Evolutionary conservation across 2,329 filamentous ascomycete genomes (phyloP), one percentile per base, ranked within the genome.

Genomic region (Colletotrichum brevisporum): DNA sequence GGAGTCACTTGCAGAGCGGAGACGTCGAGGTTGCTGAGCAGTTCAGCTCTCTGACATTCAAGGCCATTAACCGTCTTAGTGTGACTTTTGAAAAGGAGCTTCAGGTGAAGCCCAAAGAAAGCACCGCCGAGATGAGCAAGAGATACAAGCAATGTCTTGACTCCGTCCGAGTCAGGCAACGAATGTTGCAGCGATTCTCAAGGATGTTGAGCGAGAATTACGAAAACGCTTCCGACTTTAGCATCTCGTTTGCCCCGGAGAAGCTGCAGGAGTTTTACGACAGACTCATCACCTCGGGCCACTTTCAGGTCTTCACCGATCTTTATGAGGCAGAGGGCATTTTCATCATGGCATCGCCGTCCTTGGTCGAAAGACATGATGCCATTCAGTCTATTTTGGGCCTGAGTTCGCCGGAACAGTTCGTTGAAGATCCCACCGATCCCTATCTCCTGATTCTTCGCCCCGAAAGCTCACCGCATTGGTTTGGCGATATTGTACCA

Each of bases 11-110:
- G n/a, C 91, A 97, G 74, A 93, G 94, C 36, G 97, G 96, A 71
- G 94, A 98, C 78, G 92, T 98, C 48, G 95, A 98, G 82, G 96
- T 98, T 50, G 96, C 96, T 1, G 96, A 98, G 83, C 96, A 99
- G 78, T 99, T 99, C 79, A 97, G 92, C 78, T 94, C 94, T 27
- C 86, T 99, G 71, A 98, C 96, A 1, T 95, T 94, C 76, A 98
- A 98, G 81, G 95, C 95, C 9, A 86, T 98, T 70, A 92, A 92
- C 74, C 92, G 96, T 57, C 86, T 99, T 61, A 97, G 94, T 76
- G 88, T 91, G 70, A 96, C 96, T 18, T 99, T 98, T 74, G 96
- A 98, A 79, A 91, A 91, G 74, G 96, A 99, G 79, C 85, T 98
- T 58, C 92, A 95, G 73, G 89, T 92, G 64, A 92, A 94, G 74